Evolutionary conservation across 129 eudicot genomes (phyloP).

Genomic region (Lactuca saligna): DNA sequence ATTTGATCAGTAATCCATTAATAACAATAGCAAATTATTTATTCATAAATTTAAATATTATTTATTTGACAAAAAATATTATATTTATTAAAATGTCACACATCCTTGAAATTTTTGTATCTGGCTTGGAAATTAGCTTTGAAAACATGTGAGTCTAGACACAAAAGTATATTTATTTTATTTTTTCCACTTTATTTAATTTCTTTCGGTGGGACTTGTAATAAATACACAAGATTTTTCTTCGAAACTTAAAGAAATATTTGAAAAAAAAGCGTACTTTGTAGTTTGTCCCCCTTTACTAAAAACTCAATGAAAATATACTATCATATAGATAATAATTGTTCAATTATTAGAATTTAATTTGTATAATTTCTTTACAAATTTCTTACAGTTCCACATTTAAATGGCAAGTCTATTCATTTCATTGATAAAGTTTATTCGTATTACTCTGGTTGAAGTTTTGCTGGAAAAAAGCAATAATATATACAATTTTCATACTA

Average conservation of each 20-base stretch:
- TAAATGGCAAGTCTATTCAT: too few relatives aligned
- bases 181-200: neutral
- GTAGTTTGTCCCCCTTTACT: neutral
- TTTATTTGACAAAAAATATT: too few relatives aligned
- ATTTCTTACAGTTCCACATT: neutral
- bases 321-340: too few relatives aligned
- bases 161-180: neutral
- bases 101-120: neutral
- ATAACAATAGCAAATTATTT: too few relatives aligned
- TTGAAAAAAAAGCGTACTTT: neutral
- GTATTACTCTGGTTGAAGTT: too few relatives aligned
- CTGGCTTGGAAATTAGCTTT: neutral
- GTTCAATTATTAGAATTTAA: too few relatives aligned
- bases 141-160: slow-evolving; percentile 10
- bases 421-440: too few relatives aligned
- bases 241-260: slow-evolving; percentile 26
- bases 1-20: too few relatives aligned
- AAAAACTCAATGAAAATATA: neutral
- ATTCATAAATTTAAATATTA: too few relatives aligned
- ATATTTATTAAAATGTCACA: neutral
- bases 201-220: slow-evolving; percentile 16
- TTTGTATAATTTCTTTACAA: too few relatives aligned
- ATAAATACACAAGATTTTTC: slow-evolving; percentile 12
- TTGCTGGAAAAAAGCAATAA: too few relatives aligned
- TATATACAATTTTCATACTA: neutral